phyloP scores from a whole-genome alignment of 345 rosid species.

The Luvunga scandens region DNA sequence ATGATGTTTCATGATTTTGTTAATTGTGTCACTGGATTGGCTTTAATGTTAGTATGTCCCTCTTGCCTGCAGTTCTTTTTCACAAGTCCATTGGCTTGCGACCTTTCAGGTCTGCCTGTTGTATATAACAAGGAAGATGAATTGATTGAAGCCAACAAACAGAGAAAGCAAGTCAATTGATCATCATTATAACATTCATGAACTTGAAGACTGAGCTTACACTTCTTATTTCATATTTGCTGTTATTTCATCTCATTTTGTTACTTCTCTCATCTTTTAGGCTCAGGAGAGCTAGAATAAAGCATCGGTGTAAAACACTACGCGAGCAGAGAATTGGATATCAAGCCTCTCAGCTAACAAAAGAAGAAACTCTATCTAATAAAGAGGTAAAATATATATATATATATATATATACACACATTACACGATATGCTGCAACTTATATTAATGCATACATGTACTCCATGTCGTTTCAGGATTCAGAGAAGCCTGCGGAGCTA shows the following conservation, averaged over 20 bases:
- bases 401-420: too few species aligned
- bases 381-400: too few species aligned
- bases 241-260: not conserved
- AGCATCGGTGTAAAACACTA: constrained; percentile 33
- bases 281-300: constrained; percentile 35
- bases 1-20: not conserved
- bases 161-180: constrained; percentile 36
- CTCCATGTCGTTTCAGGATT: constrained; percentile 28
- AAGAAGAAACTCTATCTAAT: constrained; percentile 15
- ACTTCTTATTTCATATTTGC: not conserved
- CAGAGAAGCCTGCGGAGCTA: constrained; percentile 11
- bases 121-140: constrained; percentile 41
- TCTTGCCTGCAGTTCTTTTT: constrained; percentile 46
- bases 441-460: not conserved
- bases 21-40: not conserved
- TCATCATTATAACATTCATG: not conserved
- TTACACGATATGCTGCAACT: too few species aligned
- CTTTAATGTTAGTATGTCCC: constrained; percentile 9
- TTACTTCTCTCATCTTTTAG: constrained; percentile 22
- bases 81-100: constrained; percentile 49
- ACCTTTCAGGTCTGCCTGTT: constrained; percentile 53
- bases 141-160: constrained; percentile 22
- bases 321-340: constrained; percentile 34
- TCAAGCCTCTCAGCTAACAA: constrained; percentile 14
- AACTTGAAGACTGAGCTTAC: too few species aligned